A percentile compares a stretch with the other conserved stretches of the same genome.
phyloP scores from a whole-genome alignment of 495 filamentous ascomycete genomes.

The Aspergillus bridgeri region DNA sequence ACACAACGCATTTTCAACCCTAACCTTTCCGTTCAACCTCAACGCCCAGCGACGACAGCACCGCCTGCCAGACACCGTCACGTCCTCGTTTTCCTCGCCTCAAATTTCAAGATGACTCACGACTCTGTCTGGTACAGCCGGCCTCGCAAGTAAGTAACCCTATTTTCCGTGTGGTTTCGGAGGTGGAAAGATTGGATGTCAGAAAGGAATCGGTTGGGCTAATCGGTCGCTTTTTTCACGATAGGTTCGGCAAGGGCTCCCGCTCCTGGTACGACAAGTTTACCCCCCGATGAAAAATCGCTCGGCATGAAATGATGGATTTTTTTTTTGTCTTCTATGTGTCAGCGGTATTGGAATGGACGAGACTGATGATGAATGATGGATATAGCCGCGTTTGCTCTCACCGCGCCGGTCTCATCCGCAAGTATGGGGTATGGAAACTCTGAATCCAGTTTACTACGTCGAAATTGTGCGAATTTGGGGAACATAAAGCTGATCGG shows the following conservation, averaged over 20 bases:
- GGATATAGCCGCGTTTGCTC: conserved; percentile 85
- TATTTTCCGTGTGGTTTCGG: conserved; percentile 6
- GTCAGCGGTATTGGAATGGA: conserved; percentile 6
- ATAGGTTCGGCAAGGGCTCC: conserved; percentile 79
- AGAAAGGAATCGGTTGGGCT: conserved; percentile 6
- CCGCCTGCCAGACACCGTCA: conserved; percentile 38
- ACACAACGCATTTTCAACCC: conserved; percentile 42
- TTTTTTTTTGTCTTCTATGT: neutral
- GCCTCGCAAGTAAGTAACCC: conserved; percentile 69
- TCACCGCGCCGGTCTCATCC: conserved; percentile 92
- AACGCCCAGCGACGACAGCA: conserved; percentile 40
- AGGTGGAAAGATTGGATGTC: neutral
- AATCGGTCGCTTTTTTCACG: conserved; percentile 15
- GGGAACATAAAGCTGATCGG: conserved; percentile 14
- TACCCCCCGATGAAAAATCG: conserved; percentile 13
- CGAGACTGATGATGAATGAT: conserved; percentile 24
- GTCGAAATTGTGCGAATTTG: neutral
- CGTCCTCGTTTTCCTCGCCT: conserved; percentile 33
- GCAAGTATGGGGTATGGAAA: conserved; percentile 91
- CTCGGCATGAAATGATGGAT: conserved; percentile 5
- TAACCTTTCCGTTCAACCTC: conserved; percentile 34
- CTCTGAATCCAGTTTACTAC: neutral
- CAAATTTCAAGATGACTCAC: conserved; percentile 81
- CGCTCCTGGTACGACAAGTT: conserved; percentile 68
- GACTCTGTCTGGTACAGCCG: conserved; percentile 99